These are phyloP conservation scores for Stentor coeruleus DNA, from an alignment of 73 alveolate genomes.

Conservation along the genomic window DNA sequence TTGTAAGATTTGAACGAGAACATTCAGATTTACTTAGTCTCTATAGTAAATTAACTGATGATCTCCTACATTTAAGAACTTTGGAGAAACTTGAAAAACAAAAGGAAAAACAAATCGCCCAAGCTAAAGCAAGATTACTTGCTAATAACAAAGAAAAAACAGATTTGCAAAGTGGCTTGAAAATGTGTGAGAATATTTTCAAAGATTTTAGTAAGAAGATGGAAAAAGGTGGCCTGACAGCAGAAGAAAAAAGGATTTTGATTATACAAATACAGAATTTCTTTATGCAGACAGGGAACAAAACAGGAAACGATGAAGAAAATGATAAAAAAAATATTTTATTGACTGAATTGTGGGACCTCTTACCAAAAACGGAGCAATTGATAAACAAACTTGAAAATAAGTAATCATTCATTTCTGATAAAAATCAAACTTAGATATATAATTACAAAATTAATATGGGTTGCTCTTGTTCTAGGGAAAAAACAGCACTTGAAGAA, in stretches of 20 bases:
- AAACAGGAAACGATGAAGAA: neutral
- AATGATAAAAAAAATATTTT: neutral
- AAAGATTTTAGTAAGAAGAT: neutral
- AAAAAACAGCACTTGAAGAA: too few species aligned
- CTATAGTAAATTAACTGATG: neutral
- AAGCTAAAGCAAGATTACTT: neutral
- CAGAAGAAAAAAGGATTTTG: neutral
- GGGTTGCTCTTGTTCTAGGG: too few species aligned
- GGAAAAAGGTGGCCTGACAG: constrained; percentile 1
- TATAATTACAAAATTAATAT: too few species aligned
- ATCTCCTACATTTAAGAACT: neutral
- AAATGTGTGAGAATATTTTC: neutral
- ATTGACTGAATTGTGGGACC: neutral
- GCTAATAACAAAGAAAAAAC: neutral
- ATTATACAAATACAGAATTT: neutral
- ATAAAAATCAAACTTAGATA: too few species aligned
- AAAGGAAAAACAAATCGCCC: neutral
- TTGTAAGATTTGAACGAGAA: neutral
- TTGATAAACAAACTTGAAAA: neutral
- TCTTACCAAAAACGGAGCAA: neutral
- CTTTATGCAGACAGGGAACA: neutral
- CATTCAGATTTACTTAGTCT: neutral
- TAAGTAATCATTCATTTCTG: too few species aligned
- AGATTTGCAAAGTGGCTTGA: neutral
- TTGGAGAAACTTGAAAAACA: neutral